Conservation (phyloP, 2,329 filamentous ascomycete species). For the Fusarium nodosum region DNA sequence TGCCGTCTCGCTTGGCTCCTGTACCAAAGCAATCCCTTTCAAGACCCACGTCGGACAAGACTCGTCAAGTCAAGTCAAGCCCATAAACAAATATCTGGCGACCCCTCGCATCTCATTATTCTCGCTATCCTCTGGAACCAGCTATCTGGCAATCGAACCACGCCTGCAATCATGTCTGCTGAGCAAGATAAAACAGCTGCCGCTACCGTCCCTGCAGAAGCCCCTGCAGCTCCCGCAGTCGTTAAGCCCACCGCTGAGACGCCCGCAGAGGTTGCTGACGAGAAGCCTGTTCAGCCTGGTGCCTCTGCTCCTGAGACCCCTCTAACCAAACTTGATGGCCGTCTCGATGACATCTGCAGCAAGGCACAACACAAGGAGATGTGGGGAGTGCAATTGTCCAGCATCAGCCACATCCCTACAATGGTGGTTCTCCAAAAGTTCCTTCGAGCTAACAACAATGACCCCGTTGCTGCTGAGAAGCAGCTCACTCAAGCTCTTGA, state of each 20-base stretch:
- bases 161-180: conserved; percentile 49
- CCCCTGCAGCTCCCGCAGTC: conserved; percentile 13
- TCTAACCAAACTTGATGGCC: conserved; percentile 69
- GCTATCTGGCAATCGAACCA: not conserved
- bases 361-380: conserved; percentile 78
- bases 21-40: conserved; percentile 17
- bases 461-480: conserved; percentile 78
- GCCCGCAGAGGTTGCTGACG: conserved; percentile 25
- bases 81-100: conserved; percentile 17
- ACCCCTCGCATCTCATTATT: not conserved
- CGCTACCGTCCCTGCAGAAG: conserved; percentile 29
- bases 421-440: conserved; percentile 93
- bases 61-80: conserved; percentile 18
- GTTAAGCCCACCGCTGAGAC: conserved; percentile 7
- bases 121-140: not conserved
- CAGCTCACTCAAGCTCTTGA: conserved; percentile 84
- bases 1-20: conserved; percentile 24
- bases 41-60: conserved; percentile 31
- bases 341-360: conserved; percentile 69
- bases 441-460: conserved; percentile 87
- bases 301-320: conserved; percentile 50
- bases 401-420: conserved; percentile 75
- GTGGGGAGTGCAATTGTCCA: conserved; percentile 82
- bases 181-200: conserved; percentile 48
- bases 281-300: conserved; percentile 11